A percentile compares a stretch with the other conserved stretches of the same genome.
phyloP scores from a whole-genome alignment of 2,329 filamentous ascomycete species.

The Ophiostoma novo-ulmi region DNA sequence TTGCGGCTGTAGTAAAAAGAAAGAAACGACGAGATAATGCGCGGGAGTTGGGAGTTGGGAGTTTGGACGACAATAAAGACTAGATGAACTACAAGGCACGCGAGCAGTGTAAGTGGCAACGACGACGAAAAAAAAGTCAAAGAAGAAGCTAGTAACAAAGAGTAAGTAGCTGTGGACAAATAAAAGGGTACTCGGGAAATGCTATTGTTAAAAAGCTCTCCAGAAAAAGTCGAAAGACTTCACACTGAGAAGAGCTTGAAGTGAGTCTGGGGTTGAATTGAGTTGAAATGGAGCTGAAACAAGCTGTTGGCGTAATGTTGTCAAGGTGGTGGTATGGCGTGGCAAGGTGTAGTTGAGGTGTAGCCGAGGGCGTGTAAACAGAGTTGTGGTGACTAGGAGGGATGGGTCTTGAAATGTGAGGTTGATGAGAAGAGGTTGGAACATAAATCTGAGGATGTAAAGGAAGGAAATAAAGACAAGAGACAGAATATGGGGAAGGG shows the following conservation, averaged over 20 bases:
- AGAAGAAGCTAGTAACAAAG: background rate
- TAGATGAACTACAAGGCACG: conserved; percentile 17
- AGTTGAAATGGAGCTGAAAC: conserved; percentile 7
- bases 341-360: background rate
- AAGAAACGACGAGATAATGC: background rate
- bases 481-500: background rate
- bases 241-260: background rate
- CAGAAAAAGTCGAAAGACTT: background rate
- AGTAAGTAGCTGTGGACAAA: conserved; percentile 11
- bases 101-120: conserved; percentile 24
- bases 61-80: background rate
- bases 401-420: background rate
- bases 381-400: background rate
- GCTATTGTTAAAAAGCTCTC: background rate
- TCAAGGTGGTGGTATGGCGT: background rate
- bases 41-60: background rate
- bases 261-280: background rate
- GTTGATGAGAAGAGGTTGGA: background rate
- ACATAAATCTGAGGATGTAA: background rate
- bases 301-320: conserved; percentile 7
- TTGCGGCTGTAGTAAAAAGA: background rate
- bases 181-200: background rate
- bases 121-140: background rate
- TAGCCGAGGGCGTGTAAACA: background rate
- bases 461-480: background rate